Evolutionary conservation across 352 stramenopile species (phyloP), one percentile per base, ranked within the genome.

Genomic region (Phytophthora brassicae): DNA sequence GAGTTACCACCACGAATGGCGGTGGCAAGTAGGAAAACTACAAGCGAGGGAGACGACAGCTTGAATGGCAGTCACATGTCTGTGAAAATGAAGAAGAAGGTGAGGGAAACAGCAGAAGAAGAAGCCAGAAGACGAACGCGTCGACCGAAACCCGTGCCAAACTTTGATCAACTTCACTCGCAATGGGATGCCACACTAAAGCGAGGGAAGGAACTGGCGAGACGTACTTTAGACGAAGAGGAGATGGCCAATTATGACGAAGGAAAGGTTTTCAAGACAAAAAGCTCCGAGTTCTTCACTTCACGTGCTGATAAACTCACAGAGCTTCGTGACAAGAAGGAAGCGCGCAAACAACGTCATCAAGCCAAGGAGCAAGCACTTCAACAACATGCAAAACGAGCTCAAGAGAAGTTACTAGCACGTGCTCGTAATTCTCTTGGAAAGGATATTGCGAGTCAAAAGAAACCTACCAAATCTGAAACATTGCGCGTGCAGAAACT

Each of bases 81-180:
- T 13, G 67, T 86, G 14, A 84, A 84, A 51, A 54, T 76, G 46
- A 83, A 81, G 35, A 72, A 81, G 33, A 75, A 81, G 42, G 61
- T 88, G 23, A 53, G 59, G n/a, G 69, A 70, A 35, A 63, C 72
- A 45, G 65, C 75, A 3, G 72, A 82, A 4, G 70, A 83, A 38
- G 65, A 77, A 44, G 75, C 66, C 6, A 41, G 54, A 14, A 29
- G 50, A n/a, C 70, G 51, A 13, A 57, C 53, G 9, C 53, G 49
- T 17, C 75, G 72, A 17, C 66, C 75, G 6, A 86, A 86, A 56
- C 63, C 77, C 1, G 83, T 89, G 14, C 83, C 83, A 0, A 69
- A 92, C 57, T 92, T 92, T 60, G 68, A 81, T 8, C 63, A 68
- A 3, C 55, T 90, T 36, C 83, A 92, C 41, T 67, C 50, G 1